Percentiles rank a stretch among this genome's conserved stretches.
These are phyloP conservation scores for Myxozyma mucilagina DNA, from an alignment of 805 yeast species.

Conservation along the genomic window DNA sequence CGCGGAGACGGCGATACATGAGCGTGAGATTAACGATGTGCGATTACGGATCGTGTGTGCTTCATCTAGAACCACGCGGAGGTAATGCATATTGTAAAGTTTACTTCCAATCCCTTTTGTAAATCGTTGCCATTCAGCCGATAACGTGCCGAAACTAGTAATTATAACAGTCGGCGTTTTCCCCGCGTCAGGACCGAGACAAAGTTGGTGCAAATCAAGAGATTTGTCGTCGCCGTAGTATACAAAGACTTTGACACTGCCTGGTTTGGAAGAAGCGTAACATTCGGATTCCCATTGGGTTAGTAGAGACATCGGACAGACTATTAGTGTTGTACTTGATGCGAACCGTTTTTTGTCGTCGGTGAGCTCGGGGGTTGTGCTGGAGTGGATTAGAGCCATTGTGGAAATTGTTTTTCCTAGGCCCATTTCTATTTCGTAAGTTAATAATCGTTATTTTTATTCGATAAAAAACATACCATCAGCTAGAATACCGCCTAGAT, in stretches of 20 bases:
- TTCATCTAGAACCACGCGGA: slow-evolving; percentile 80
- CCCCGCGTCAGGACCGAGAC: slow-evolving; percentile 42
- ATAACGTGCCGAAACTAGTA: slow-evolving; percentile 86
- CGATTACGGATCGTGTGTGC: slow-evolving; percentile 87
- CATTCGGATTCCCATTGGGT: slow-evolving; percentile 90
- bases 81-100: slow-evolving; percentile 68
- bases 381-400: slow-evolving; percentile 66
- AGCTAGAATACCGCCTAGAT: slow-evolving; percentile 83
- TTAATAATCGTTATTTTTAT: neutral
- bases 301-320: slow-evolving; percentile 89
- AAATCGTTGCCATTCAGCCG: slow-evolving; percentile 65
- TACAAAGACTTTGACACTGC: slow-evolving; percentile 43
- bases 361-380: slow-evolving; percentile 8
- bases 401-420: slow-evolving; percentile 90
- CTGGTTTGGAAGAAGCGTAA: slow-evolving; percentile 46
- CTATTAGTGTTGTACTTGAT: slow-evolving; percentile 62
- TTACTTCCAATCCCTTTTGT: slow-evolving; percentile 44
- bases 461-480: slow-evolving; percentile 51
- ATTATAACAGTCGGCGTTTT: slow-evolving; percentile 63
- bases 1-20: slow-evolving; percentile 66
- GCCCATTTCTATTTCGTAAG: slow-evolving; percentile 65
- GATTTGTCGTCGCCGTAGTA: slow-evolving; percentile 71
- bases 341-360: slow-evolving; percentile 9
- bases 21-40: slow-evolving; percentile 73
- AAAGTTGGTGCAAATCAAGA: slow-evolving; percentile 49